phyloP scores from a whole-genome alignment of 352 stramenopile species.

The Peronospora tabacina region DNA sequence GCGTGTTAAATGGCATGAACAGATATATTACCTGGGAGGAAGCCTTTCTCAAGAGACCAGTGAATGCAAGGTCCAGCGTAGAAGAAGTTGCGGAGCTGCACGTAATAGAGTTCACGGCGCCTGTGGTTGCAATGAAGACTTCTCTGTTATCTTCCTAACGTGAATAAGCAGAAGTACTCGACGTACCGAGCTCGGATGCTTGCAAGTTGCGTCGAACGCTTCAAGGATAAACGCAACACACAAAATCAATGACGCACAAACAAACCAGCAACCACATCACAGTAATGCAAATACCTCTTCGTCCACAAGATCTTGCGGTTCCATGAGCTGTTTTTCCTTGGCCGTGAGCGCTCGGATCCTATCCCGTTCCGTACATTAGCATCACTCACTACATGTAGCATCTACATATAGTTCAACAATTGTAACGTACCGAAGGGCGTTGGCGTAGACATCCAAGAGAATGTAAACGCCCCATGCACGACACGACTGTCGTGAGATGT shows the following conservation, averaged over 20 bases:
- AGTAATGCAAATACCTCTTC: constrained; percentile 41
- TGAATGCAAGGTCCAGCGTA: constrained; percentile 75
- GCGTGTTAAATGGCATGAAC: neutral
- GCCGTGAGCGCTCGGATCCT: constrained; percentile 55
- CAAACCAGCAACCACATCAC: neutral
- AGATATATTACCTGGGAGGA: constrained; percentile 54
- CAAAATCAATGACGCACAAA: neutral
- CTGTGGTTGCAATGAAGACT: constrained; percentile 19
- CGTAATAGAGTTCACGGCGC: constrained; percentile 64
- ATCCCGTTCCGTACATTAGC: neutral
- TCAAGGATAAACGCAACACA: constrained; percentile 3
- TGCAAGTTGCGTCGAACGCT: constrained; percentile 38
- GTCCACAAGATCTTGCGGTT: constrained; percentile 39
- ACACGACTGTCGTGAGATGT: constrained; percentile 62
- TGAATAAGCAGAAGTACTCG: neutral
- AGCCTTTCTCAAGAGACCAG: constrained; percentile 65
- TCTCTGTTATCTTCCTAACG: neutral
- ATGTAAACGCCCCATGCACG: constrained; percentile 68
- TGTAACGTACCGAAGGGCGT: constrained; percentile 49
- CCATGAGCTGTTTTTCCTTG: constrained; percentile 51
- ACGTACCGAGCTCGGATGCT: constrained; percentile 42
- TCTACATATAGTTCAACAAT: neutral
- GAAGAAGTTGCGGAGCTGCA: constrained; percentile 76
- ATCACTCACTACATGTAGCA: neutral
- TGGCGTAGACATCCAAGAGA: constrained; percentile 70